Evolutionary conservation across 108 stramenopile species (phyloP).

Genomic region (Hondaea fermentalgiana): DNA sequence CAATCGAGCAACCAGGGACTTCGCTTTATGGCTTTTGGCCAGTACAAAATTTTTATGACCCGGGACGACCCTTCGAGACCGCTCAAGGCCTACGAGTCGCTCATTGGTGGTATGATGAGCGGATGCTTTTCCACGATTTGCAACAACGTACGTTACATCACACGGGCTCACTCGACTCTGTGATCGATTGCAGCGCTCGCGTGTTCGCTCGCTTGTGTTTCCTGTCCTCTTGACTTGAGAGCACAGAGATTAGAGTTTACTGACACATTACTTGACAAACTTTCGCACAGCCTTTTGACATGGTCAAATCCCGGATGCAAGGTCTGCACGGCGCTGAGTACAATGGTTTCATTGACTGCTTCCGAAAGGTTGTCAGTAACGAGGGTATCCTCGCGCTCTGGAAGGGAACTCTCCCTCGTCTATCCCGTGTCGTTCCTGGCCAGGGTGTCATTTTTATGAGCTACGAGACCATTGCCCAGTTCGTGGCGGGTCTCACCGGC

Average conservation of each 20-base stretch:
- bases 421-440: constrained; percentile 19
- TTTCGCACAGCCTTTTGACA: constrained; percentile 69
- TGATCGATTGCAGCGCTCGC: no score
- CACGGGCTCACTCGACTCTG: neutral
- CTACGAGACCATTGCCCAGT: neutral
- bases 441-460: constrained; percentile 23
- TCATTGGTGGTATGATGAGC: constrained; percentile 92
- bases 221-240: neutral
- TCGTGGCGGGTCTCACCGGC: neutral
- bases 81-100: constrained; percentile 48
- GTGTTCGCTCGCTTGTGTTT: no score
- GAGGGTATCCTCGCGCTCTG: constrained; percentile 86
- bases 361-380: constrained; percentile 65
- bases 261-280: neutral
- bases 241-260: neutral
- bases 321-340: constrained; percentile 77
- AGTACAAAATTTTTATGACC: constrained; percentile 77
- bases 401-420: constrained; percentile 80
- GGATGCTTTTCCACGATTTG: constrained; percentile 90
- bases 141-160: constrained; percentile 53
- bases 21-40: constrained; percentile 95
- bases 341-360: constrained; percentile 75
- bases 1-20: constrained; percentile 94
- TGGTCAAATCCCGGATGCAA: constrained; percentile 97
- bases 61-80: neutral